phyloP scores from a whole-genome alignment of 768 basidiomycete species.

The Lactarius indigo region DNA sequence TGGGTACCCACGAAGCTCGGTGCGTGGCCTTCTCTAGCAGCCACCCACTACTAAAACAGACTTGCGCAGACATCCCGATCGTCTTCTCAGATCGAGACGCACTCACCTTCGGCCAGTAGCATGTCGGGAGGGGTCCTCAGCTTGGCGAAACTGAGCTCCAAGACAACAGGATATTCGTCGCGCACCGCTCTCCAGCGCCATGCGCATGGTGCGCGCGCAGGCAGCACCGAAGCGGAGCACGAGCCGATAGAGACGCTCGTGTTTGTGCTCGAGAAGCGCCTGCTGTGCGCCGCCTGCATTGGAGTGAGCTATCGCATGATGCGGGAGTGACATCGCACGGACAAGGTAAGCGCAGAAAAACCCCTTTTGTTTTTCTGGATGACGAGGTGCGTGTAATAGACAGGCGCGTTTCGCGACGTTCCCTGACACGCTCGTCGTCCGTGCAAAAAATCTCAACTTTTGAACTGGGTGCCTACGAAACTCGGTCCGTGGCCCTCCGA shows the following conservation, averaged over 20 bases:
- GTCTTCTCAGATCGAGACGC: slow-evolving; percentile 55
- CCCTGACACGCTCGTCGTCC: slow-evolving; percentile 83
- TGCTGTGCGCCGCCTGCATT: slow-evolving; percentile 76
- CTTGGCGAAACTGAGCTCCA: slow-evolving; percentile 67
- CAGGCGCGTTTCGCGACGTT: slow-evolving; percentile 77
- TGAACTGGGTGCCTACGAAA: slow-evolving; percentile 96
- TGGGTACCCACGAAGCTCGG: slow-evolving; percentile 97
- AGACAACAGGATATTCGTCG: too few species aligned
- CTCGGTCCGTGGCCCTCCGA: slow-evolving; percentile 53
- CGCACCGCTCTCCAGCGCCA: too few species aligned
- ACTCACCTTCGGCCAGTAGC: slow-evolving; percentile 56
- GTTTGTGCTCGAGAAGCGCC: slow-evolving; percentile 81
- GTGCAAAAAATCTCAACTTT: slow-evolving; percentile 93
- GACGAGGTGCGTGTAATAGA: slow-evolving; percentile 36
- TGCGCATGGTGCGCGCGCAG: too few species aligned
- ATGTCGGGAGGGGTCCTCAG: slow-evolving; percentile 69
- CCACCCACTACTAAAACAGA: slow-evolving; percentile 6
- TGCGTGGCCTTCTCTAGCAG: slow-evolving; percentile 33
- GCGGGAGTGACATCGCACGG: slow-evolving; percentile 64
- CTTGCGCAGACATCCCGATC: slow-evolving; percentile 73
- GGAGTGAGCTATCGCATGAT: slow-evolving; percentile 76
- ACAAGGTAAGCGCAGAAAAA: slow-evolving; percentile 53
- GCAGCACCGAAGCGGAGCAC: slow-evolving; percentile 35
- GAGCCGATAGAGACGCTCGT: slow-evolving; percentile 76
- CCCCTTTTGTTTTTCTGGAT: background rate